A percentile compares a stretch with the other conserved stretches of the same genome.
These are phyloP conservation scores for Ophiostoma sp. DNA, from an alignment of 2,329 filamentous ascomycete species.

Conservation along the genomic window DNA sequence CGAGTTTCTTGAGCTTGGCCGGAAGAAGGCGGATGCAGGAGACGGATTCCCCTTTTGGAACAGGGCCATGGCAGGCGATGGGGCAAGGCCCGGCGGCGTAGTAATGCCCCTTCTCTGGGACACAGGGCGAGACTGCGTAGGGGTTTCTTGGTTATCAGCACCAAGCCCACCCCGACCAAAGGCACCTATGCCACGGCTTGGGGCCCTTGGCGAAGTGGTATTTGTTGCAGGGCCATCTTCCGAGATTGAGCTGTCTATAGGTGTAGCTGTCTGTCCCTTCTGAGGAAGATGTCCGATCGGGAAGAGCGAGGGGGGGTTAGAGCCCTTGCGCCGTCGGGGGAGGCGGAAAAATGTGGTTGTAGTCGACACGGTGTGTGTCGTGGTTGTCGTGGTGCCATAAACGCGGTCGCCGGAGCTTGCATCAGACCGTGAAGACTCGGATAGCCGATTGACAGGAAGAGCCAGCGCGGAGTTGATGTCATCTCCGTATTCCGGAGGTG, in stretches of 20 bases:
- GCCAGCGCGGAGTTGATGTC: conserved; percentile 54
- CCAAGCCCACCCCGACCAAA: conserved; percentile 19
- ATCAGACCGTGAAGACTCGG: conserved; percentile 87
- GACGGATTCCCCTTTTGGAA: conserved; percentile 38
- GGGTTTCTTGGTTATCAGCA: conserved; percentile 29
- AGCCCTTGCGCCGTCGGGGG: conserved; percentile 55
- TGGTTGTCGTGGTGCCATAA: conserved; percentile 54
- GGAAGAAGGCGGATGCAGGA: conserved; percentile 47
- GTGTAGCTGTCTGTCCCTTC: conserved; percentile 23
- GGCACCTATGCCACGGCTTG: conserved; percentile 15
- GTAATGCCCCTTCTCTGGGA: conserved; percentile 31
- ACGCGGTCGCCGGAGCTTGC: conserved; percentile 66
- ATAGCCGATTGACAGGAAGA: conserved; percentile 60
- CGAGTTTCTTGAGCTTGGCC: conserved; percentile 45
- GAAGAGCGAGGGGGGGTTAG: conserved; percentile 66
- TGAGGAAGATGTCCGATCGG: conserved; percentile 74
- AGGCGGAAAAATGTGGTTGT: conserved; percentile 76
- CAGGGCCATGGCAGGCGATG: conserved; percentile 33
- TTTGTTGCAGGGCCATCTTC: conserved; percentile 13
- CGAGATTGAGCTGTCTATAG: conserved; percentile 18
- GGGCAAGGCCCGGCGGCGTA: conserved; percentile 30
- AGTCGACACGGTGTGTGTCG: conserved; percentile 55
- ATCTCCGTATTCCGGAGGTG: conserved; percentile 51
- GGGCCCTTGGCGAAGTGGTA: not conserved
- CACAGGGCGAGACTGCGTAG: conserved; percentile 32